Percentiles rank a stretch among this genome's conserved stretches.
Conservation (phyloP, 192 early-diverging fungal species). For the Backusella liffmaniae region DNA sequence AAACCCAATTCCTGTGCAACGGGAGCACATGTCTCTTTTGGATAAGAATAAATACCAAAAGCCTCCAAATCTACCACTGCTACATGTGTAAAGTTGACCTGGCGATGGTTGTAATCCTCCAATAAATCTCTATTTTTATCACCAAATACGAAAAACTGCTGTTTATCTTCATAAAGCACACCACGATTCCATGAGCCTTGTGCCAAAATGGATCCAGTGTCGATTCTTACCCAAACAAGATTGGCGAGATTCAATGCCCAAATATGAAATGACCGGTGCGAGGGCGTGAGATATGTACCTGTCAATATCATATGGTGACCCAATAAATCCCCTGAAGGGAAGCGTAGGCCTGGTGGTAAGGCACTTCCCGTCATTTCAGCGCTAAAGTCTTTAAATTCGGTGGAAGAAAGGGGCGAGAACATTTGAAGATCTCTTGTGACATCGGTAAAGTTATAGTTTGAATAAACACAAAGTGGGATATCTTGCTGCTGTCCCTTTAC, state of each 20-base stretch:
- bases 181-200: constrained; percentile 74
- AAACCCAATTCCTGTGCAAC: constrained; percentile 51
- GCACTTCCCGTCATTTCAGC: constrained; percentile 60
- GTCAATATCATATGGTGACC: constrained; percentile 66
- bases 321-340: constrained; percentile 63
- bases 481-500: not conserved
- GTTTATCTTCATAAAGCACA: constrained; percentile 54
- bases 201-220: constrained; percentile 63
- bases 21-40: constrained; percentile 42
- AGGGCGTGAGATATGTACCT: constrained; percentile 66
- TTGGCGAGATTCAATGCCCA: constrained; percentile 62
- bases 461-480: constrained; percentile 56
- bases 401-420: constrained; percentile 50
- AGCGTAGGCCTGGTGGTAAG: constrained; percentile 70
- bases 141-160: constrained; percentile 68
- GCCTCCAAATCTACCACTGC: constrained; percentile 68
- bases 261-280: constrained; percentile 60
- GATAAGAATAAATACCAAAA: constrained; percentile 58
- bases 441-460: constrained; percentile 74
- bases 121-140: constrained; percentile 60
- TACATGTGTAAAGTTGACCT: constrained; percentile 70
- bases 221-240: constrained; percentile 60
- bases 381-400: constrained; percentile 60
- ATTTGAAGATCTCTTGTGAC: constrained; percentile 69
- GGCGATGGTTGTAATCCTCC: constrained; percentile 74